A percentile compares a stretch with the other conserved stretches of the same genome.
Evolutionary conservation across 73 alveolate species (phyloP).

Genomic region (Diophrys appendiculata): DNA sequence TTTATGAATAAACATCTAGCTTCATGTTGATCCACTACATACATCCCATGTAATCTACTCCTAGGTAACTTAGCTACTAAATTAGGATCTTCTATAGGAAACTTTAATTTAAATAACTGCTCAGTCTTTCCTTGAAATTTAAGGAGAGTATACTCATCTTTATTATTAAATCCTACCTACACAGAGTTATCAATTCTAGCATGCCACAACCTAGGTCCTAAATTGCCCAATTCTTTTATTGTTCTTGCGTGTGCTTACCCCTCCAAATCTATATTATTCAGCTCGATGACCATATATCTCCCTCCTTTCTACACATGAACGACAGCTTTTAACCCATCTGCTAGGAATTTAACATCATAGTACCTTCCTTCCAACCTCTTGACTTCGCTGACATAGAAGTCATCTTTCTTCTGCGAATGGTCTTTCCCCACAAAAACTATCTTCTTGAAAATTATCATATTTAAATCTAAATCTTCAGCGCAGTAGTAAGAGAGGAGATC

Average conservation of each 20-base stretch:
- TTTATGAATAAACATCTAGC: too few relatives aligned
- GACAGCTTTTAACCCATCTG: neutral
- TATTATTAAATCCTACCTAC: neutral
- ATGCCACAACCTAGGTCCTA: neutral
- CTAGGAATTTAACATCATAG: neutral
- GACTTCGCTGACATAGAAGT: too few relatives aligned
- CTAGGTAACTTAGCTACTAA: too few relatives aligned
- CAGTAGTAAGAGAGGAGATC: neutral
- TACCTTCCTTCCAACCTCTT: too few relatives aligned
- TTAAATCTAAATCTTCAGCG: neutral
- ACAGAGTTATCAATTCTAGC: neutral
- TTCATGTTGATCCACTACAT: too few relatives aligned
- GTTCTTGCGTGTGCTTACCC: neutral
- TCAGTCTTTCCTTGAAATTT: too few relatives aligned
- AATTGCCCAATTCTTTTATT: neutral
- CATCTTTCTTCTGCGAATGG: too few relatives aligned
- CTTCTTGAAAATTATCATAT: neutral
- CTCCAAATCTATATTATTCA: neutral
- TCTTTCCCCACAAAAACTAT: neutral
- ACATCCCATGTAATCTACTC: too few relatives aligned
- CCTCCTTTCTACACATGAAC: neutral
- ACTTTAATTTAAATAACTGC: too few relatives aligned
- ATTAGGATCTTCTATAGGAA: too few relatives aligned
- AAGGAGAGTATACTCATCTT: too few relatives aligned
- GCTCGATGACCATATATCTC: neutral